Evolutionary conservation across 768 basidiomycete genomes (phyloP), one percentile per base, ranked within the genome.

Genomic region (Boletus reticuloceps): DNA sequence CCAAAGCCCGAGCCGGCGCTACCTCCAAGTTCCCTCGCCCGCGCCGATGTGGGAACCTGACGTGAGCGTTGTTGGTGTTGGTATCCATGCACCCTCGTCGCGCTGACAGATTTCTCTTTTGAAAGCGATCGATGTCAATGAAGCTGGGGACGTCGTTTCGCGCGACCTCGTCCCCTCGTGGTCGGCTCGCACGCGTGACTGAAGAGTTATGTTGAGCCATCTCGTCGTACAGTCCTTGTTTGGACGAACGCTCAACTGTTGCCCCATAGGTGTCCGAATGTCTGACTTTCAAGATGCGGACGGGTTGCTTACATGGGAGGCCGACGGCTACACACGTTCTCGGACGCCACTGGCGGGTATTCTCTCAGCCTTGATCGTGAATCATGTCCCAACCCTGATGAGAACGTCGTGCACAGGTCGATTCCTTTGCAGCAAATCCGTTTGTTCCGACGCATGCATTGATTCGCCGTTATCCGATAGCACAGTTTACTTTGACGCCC

Each of bases 401-500:
- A 27, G 27, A 51, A 55, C 31, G n/a, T 55, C 6, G 2, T 40
- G 27, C 51, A 41, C 60, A 57, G 55, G 52, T 42, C 43, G 50
- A 54, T 39, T 42, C 50, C 45, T 36, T 41, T 29, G 42, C 14
- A 11, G 29, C 27, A 48, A 27, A 29, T 36, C 27, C 20, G 7
- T 11, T 50, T 55, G 53, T 53, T 57, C 20, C 40, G 51, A 54
- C 22, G 36, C 51, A 4, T 16, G 17, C 17, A 32, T 41, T 2
- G 54, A 49, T 43, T 58, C 51, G 22, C 47, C 57, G 5, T 22
- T 16, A 19, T 65, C 68, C 1, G 47, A 53, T 14, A 49, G 40
- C 27, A 69, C 67, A 1, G 32, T 69, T n/a, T 66, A 69, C 51
- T 69, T 64, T 52, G 60, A 64, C 25, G 60, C 64, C 19, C 7